Percentiles rank a stretch among this genome's conserved stretches.
These are phyloP conservation scores for Metroxylon sagu DNA, from an alignment of 176 grass and related monocot species.

Conservation along the genomic window DNA sequence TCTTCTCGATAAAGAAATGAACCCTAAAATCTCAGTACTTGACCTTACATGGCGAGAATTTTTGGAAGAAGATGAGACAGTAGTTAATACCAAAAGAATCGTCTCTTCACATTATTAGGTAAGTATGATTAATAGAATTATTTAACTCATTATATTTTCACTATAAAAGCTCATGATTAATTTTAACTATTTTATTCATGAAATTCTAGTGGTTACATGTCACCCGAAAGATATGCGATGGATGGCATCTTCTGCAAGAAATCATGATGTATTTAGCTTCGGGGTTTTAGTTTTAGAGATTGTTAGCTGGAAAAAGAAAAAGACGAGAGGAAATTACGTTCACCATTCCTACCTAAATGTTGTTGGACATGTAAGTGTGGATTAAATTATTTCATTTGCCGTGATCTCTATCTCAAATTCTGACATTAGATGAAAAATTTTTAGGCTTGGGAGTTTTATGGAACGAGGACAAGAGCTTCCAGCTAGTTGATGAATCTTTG, in stretches of 20 bases:
- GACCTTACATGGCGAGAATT: slow-evolving; percentile 67
- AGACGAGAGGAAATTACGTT: slow-evolving; percentile 48
- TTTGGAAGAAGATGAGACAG: slow-evolving; percentile 64
- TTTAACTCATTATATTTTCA: too few species aligned
- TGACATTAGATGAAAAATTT: neutral
- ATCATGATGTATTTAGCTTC: slow-evolving; percentile 64
- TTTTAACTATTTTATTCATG: too few species aligned
- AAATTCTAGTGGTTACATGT: slow-evolving; percentile 55
- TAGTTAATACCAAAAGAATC: slow-evolving; percentile 53
- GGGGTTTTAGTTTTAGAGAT: slow-evolving; percentile 63
- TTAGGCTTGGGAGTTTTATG: slow-evolving; percentile 63
- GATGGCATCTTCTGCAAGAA: slow-evolving; percentile 55
- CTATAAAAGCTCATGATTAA: too few species aligned
- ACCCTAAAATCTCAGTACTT: slow-evolving; percentile 77
- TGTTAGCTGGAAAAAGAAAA: slow-evolving; percentile 52
- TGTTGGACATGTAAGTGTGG: slow-evolving; percentile 41
- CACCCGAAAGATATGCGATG: slow-evolving; percentile 66
- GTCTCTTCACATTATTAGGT: slow-evolving; percentile 88
- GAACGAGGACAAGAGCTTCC: slow-evolving; percentile 33
- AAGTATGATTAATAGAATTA: slow-evolving; percentile 12
- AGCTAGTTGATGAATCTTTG: slow-evolving; percentile 48
- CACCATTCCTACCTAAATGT: slow-evolving; percentile 39
- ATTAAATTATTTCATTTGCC: neutral
- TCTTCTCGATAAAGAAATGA: slow-evolving; percentile 65
- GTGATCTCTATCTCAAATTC: too few species aligned